Evolutionary conservation across 371 early-diverging fungal species (phyloP), one percentile per base, ranked within the genome.

Genomic region (Mortierella sp.): DNA sequence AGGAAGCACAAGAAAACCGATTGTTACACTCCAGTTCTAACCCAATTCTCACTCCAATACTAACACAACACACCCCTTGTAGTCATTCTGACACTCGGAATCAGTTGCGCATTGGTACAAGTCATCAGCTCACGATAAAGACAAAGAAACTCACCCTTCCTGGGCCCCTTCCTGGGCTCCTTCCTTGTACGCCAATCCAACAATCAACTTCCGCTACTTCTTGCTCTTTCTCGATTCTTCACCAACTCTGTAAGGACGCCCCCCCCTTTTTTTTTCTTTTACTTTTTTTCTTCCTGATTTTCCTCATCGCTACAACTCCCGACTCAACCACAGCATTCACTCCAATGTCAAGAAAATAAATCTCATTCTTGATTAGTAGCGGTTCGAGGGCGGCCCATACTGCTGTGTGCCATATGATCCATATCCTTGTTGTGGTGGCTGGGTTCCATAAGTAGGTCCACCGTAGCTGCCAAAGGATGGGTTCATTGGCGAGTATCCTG

Each of bases 381-480:
- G 78, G 66, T 62, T 66, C 40, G 72, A 65, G 36, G 78, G 78
- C 22, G 73, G 74, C 48, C 80, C 80, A 60, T 80, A 80, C 48
- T 74, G 74, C 68, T 79, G 80, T 10, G 74, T 68, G 38, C 80
- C 80, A 62, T 80, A 80, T 15, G 80, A 80, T 59, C 80, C 80
- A 60, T 80, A 80, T 67, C 77, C 80, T 52, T 80, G 80, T 69
- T 80, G 80, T 15, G 74, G 72, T 50, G 70, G 80, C 58, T 80
- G 80, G n/a, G 80, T 67, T 43, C 80, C 80, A 64, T 74, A 80
- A 21, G 63, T 68, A 11, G 75, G 72, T 32, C 75, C 74, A 9
- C 75, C 80, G 50, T 80, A 80, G 66, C 80, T 74, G 22, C 80
- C 80, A 58, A 74, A 80, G 13, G 75, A 66, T 11, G 80, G 74